phyloP scores from a whole-genome alignment of 225 moss, liverwort and hornwort species.

The Neckera pumila region DNA sequence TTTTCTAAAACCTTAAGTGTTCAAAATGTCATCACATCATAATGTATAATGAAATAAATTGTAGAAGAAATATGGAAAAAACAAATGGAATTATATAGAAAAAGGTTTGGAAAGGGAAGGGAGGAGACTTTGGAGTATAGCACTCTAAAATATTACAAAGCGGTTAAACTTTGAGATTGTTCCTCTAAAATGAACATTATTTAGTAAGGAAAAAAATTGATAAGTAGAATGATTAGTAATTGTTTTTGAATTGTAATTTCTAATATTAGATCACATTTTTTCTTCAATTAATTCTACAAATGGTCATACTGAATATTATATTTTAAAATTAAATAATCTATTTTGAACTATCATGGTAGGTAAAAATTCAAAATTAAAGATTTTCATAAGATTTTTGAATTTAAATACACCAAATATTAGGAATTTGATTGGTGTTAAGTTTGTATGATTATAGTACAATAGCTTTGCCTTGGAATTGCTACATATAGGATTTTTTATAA shows the following conservation, averaged over 20 bases:
- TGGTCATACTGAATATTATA: fast-evolving
- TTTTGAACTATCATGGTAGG: background rate
- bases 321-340: background rate
- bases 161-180: background rate
- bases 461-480: fast-evolving
- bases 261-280: too few species aligned
- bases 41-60: background rate
- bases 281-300: background rate
- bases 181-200: background rate
- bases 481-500: background rate
- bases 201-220: background rate
- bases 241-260: background rate
- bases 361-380: fast-evolving
- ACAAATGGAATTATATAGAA: background rate
- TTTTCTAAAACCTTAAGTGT: background rate
- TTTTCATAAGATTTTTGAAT: background rate
- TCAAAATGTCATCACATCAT: background rate
- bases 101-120: background rate
- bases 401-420: fast-evolving
- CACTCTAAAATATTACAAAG: background rate
- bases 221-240: background rate
- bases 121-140: background rate
- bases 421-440: background rate
- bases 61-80: background rate
- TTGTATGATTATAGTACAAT: too few species aligned